Conservation (phyloP, 106 monocot species). For the Alisma plantagoaquatica region DNA sequence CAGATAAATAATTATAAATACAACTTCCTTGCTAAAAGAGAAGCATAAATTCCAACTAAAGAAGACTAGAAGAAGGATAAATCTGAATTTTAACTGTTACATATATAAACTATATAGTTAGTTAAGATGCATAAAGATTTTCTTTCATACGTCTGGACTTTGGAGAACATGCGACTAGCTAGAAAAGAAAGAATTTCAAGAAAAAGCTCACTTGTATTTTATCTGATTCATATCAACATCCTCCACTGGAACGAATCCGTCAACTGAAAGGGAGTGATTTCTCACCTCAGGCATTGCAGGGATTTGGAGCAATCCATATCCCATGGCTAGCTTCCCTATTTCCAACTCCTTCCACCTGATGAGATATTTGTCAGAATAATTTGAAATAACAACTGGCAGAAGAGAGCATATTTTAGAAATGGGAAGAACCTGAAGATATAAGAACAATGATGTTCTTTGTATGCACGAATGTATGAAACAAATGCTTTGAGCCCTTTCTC, state of each 20-base stretch:
- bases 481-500: constrained; percentile 98
- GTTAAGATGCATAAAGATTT: too few relatives aligned
- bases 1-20: too few relatives aligned
- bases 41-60: too few relatives aligned
- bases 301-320: constrained; percentile 85
- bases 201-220: constrained; percentile 72
- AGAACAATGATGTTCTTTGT: constrained; percentile 96
- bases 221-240: constrained; percentile 55
- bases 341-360: constrained; percentile 94
- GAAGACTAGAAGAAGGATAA: too few relatives aligned
- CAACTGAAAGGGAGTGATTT: constrained; percentile 76
- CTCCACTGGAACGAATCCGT: constrained; percentile 55
- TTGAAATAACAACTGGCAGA: background rate
- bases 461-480: constrained; percentile 93
- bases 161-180: too few relatives aligned
- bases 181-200: too few relatives aligned
- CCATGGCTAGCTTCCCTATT: constrained; percentile 91
- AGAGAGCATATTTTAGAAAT: background rate
- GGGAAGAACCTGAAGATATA: constrained; percentile 73
- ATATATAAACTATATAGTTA: too few relatives aligned
- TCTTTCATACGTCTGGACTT: too few relatives aligned
- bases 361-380: constrained; percentile 1
- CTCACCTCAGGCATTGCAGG: constrained; percentile 95
- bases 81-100: too few relatives aligned
- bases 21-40: too few relatives aligned